Base-by-base conservation (phyloP, 139 green algal species). In the Eudorina sp. region DNA sequence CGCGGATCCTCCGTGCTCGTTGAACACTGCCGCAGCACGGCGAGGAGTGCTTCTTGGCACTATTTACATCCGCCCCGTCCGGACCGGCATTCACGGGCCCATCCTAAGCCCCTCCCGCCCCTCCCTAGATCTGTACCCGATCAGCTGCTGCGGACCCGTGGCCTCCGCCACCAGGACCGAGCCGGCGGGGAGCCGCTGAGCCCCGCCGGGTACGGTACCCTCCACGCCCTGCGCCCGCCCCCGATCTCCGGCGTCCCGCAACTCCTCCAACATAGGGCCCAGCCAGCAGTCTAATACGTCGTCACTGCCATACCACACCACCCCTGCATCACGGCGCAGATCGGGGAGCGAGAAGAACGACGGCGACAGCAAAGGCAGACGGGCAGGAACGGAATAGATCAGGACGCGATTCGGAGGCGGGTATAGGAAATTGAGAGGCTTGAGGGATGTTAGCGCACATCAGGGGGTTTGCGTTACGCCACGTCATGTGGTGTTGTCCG, bases 281-380 rank as follows among this genome's bases (percentile, higher is more conserved):
- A 91, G 69, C 87, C 87, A 91, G 40, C 40, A 68, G 58, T 91
- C 87, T 41, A 91, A 31, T 13, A 91, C 87, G 29, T 66, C 29
- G n/a, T 88, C 87, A 16, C 45, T 76, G 64, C 87, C 87, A 53
- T 91, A 91, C 87, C 87, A 91, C 41, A 88, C 79, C 5, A 84
- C 70, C 9, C 73, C 85, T 89, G 85, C 53, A 38, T 53, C 27
- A 7, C 18, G 55, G 18, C 19, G 13, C 55, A n/a, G 19, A 19
- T 8, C 19, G 18, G 14, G 55, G 18, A 66, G 13, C 19, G 29
- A 8, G 55, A 27, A 66, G 13, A 19, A 31, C 19, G 19, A 19
- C 19, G 29, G 55, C 55, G 14, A 66, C 19, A 31, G 14, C 27
- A 29, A 4, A 27, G 13, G 55, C 55, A n/a, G 23, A 19, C 55